phyloP scores from a whole-genome alignment of 192 early-diverging fungal species.

The Ramicandelaber brevisporus region DNA sequence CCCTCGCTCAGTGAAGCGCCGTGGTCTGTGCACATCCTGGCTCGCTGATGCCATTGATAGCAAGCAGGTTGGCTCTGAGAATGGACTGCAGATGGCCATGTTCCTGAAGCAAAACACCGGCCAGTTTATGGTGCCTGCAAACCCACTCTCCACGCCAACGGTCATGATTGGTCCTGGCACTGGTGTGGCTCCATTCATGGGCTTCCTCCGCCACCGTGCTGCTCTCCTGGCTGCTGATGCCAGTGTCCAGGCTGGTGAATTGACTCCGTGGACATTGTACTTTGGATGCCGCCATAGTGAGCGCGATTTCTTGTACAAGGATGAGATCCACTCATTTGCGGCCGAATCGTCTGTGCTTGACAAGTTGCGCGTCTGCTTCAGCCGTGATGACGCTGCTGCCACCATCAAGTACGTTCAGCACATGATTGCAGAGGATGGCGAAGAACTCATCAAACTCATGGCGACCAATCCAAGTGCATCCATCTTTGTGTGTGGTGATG shows the following conservation, averaged over 20 bases:
- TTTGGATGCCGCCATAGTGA: conserved; percentile 53
- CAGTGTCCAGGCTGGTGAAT: conserved; percentile 1
- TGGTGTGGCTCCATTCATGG: conserved; percentile 82
- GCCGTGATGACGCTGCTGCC: conserved; percentile 20
- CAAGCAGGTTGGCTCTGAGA: too few species aligned
- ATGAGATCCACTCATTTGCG: conserved; percentile 23
- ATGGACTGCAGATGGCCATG: too few species aligned
- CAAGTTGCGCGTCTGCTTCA: conserved; percentile 31
- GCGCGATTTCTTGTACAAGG: conserved; percentile 43
- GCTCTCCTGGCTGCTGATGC: conserved; percentile 14
- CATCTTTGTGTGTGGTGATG: conserved; percentile 64
- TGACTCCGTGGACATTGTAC: conserved; percentile 25
- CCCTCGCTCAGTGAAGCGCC: conserved; percentile 15
- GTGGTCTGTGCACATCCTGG: conserved; percentile 61
- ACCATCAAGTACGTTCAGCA: conserved; percentile 64
- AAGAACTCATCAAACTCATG: conserved; percentile 28
- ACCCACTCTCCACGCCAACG: conserved; percentile 26
- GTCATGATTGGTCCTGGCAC: conserved; percentile 84
- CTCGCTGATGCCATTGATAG: conserved; percentile 41
- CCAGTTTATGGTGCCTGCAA: conserved; percentile 38
- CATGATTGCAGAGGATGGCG: conserved; percentile 21
- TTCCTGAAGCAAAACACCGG: conserved; percentile 24
- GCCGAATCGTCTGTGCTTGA: conserved; percentile 22
- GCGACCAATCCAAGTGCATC: conserved; percentile 26
- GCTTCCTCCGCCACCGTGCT: conserved; percentile 60